Evolutionary conservation across 148 eudicot species (phyloP), one percentile per base, ranked within the genome.

Genomic region (Rhododendron molle): DNA sequence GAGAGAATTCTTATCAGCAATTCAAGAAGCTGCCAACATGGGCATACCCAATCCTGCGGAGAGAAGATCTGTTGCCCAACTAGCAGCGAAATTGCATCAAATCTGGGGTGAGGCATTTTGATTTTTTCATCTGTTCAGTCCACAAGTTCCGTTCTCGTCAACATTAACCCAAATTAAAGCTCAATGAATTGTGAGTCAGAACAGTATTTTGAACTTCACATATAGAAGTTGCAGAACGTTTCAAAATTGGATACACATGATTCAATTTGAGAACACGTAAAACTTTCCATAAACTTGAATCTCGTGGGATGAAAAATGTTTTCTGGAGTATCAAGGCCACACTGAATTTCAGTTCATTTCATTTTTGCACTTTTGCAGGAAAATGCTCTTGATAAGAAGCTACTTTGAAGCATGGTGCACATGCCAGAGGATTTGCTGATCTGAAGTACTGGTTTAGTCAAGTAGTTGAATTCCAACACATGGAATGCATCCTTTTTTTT

Each of bases 51-150:
- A 87, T 89, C 92, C 93, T 77, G 81, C 90, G 47, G 96, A 93
- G 85, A 91, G 95, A 88, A 87, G 93, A 88, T 87, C 91, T 84
- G 73, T 92, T 30, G 86, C 85, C 16, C 92, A 93, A 84, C 88
- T 93, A 38, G 93, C 92, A 21, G 89, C 88, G 88, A 91, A 89
- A 73, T 79, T 95, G 89, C 94, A 89, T 56, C 96, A 95, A 71
- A 84, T 91, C 47, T 95, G 98, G 97, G 97, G 96, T 95, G 58
- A 92, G 93, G 50, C 81, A 79, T 28, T 82, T 65, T 44, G 12
- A 40, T 23, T 23, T 74, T 52, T 76, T 2, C 14, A 52, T 40
- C 5, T 4, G 5, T 21, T 38, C 38, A 36, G 28, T 84, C 5
- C 49, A n/a, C 54, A n/a, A 36, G 54, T 84, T 38, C 2, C 1